Percentiles rank a stretch among this genome's conserved stretches.
Evolutionary conservation across 23 red algal genomes (phyloP).

Genomic region (Gracilariopsis chorda): DNA sequence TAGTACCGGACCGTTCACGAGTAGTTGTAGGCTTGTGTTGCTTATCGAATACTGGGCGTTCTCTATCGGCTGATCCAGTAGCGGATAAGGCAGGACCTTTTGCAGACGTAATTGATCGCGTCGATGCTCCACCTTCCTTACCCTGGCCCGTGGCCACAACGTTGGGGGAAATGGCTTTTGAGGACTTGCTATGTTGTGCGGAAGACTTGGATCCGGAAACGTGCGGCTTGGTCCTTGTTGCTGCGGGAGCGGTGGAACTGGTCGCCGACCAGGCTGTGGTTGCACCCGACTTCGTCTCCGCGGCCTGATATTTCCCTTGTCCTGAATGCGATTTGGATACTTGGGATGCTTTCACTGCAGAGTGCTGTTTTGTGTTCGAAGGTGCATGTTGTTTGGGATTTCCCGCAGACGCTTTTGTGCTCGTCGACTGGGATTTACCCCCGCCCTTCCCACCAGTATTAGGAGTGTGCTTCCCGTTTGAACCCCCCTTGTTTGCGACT

Average conservation of each 20-base stretch:
- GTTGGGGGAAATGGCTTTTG: not conserved
- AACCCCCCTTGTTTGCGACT: not conserved
- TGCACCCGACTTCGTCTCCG: not conserved
- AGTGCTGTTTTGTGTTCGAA: not conserved
- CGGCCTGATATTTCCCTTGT: not conserved
- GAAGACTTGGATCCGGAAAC: not conserved
- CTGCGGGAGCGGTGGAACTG: not conserved
- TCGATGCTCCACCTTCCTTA: not conserved
- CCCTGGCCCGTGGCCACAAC: not conserved
- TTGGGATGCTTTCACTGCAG: not conserved
- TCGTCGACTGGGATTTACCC: not conserved
- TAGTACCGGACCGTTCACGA: conserved; percentile 13
- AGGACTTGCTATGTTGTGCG: not conserved
- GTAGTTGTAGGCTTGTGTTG: not conserved
- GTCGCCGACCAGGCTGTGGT: not conserved
- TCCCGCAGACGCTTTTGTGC: not conserved
- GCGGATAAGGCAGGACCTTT: not conserved
- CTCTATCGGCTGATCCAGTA: not conserved
- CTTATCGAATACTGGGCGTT: conserved; percentile 20
- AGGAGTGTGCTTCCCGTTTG: not conserved
- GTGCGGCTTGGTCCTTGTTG: not conserved
- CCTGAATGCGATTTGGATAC: not conserved
- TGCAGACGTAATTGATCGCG: not conserved
- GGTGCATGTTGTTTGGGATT: not conserved
- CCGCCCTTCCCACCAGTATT: not conserved